These are phyloP conservation scores for Leishmania tarentolae DNA, from an alignment of 208 protist species.

Conservation along the genomic window DNA sequence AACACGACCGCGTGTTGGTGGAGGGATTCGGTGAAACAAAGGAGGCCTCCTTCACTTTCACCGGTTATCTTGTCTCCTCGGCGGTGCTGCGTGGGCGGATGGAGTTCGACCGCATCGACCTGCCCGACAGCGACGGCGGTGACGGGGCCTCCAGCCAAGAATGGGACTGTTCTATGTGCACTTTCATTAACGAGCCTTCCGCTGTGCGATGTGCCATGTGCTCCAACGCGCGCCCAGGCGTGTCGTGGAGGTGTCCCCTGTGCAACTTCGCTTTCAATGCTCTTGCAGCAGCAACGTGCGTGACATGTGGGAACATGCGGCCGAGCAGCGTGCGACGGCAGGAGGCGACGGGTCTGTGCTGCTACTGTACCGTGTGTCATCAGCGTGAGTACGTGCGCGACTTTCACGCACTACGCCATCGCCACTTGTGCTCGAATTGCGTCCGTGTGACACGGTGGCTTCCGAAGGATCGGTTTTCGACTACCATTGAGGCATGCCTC, in stretches of 20 bases:
- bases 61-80: slow-evolving; percentile 36
- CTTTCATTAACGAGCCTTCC: slow-evolving; percentile 73
- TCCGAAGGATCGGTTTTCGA: slow-evolving; percentile 51
- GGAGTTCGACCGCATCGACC: slow-evolving; percentile 46
- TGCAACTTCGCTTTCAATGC: slow-evolving; percentile 86
- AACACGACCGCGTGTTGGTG: slow-evolving; percentile 21
- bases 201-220: slow-evolving; percentile 86
- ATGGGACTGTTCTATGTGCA: slow-evolving; percentile 83
- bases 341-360: slow-evolving; percentile 13
- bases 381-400: slow-evolving; percentile 38
- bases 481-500: slow-evolving; percentile 52
- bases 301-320: slow-evolving; percentile 68
- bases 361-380: slow-evolving; percentile 49
- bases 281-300: slow-evolving; percentile 47
- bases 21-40: slow-evolving; percentile 52
- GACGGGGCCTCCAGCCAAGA: slow-evolving; percentile 33
- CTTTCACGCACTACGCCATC: slow-evolving; percentile 53
- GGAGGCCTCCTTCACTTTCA: slow-evolving; percentile 59
- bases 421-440: slow-evolving; percentile 54
- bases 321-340: slow-evolving; percentile 29
- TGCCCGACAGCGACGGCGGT: slow-evolving; percentile 17
- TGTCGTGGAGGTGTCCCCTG: slow-evolving; percentile 69
- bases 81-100: slow-evolving; percentile 53
- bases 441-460: slow-evolving; percentile 59
- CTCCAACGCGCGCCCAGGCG: slow-evolving; percentile 63